Conservation (phyloP, 768 basidiomycete species). For the Leccinum sublutescens region DNA sequence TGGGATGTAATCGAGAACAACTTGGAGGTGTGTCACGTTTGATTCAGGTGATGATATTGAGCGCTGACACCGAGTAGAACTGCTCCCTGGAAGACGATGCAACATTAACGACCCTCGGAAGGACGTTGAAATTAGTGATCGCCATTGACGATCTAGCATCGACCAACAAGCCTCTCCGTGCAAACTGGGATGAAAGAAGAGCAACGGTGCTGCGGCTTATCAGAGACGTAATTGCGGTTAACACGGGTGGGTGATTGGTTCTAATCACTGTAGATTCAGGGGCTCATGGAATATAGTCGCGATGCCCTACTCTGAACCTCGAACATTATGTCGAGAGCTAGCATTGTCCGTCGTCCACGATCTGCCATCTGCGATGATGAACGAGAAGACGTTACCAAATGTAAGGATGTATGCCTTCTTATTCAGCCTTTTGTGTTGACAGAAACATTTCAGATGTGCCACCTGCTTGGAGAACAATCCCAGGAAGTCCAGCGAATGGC, state of each 20-base stretch:
- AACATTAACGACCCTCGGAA: constrained; percentile 61
- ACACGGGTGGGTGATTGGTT: constrained; percentile 44
- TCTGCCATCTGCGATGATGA: constrained; percentile 59
- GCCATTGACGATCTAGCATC: constrained; percentile 65
- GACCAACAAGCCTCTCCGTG: constrained; percentile 72
- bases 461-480: constrained; percentile 66
- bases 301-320: constrained; percentile 48
- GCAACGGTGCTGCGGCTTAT: constrained; percentile 54
- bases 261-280: not conserved
- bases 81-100: constrained; percentile 56
- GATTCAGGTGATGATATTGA: not conserved
- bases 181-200: constrained; percentile 63
- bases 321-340: constrained; percentile 64
- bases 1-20: constrained; percentile 88
- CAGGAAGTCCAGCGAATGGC: constrained; percentile 73
- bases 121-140: constrained; percentile 66
- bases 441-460: constrained; percentile 59
- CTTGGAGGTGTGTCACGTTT: constrained; percentile 62
- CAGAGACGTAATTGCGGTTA: constrained; percentile 54
- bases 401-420: constrained; percentile 34
- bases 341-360: constrained; percentile 68
- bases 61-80: constrained; percentile 43
- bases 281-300: constrained; percentile 5
- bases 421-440: constrained; percentile 1
- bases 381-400: constrained; percentile 61